Percentiles rank a stretch among this genome's conserved stretches.
Conservation (phyloP, 208 protist species). For the Polymyxa betae region DNA sequence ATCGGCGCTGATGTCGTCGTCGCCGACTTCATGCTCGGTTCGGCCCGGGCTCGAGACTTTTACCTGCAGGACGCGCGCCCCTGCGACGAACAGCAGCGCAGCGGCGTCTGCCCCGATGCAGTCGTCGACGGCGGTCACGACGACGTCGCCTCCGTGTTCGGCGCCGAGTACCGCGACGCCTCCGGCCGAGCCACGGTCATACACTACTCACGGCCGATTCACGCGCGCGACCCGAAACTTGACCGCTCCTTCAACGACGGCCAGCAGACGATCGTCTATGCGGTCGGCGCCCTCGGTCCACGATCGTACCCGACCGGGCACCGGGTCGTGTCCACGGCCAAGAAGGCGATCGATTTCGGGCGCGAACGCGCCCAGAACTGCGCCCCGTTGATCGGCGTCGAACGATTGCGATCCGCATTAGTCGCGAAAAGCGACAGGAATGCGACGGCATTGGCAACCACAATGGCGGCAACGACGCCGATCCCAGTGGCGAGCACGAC, state of each 20-base stretch:
- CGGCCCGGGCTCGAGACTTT: neutral
- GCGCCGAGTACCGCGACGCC: neutral
- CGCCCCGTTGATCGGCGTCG: neutral
- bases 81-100: neutral
- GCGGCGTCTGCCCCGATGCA: slow-evolving; percentile 15
- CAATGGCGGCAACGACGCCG: neutral
- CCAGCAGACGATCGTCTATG: neutral
- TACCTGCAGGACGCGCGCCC: slow-evolving; percentile 22
- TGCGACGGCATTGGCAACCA: neutral
- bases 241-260: no score
- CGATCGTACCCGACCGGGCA: neutral
- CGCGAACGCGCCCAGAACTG: neutral
- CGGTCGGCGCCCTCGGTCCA: neutral
- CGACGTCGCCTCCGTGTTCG: neutral
- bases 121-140: neutral
- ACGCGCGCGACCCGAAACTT: neutral
- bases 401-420: neutral
- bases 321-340: neutral
- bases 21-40: neutral
- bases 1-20: neutral
- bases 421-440: neutral
- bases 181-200: neutral
- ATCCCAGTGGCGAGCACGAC: neutral
- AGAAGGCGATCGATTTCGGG: slow-evolving; percentile 19
- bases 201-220: neutral